Evolutionary conservation across 306 rosid genomes (phyloP).

Genomic region (Betula pendula): DNA sequence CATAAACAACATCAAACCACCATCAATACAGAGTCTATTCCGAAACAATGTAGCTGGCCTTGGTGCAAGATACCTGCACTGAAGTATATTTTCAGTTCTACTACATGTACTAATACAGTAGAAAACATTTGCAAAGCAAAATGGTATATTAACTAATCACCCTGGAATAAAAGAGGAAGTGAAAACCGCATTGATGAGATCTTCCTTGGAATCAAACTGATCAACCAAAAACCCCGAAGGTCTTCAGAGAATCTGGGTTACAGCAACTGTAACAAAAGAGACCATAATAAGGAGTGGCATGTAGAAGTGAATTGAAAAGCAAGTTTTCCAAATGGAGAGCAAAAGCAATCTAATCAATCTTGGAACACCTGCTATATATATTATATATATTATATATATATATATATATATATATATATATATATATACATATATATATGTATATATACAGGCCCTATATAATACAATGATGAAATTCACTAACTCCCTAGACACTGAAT

Average conservation of each 20-base stretch:
- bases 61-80: conserved; percentile 83
- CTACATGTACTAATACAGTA: conserved; percentile 12
- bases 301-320: conserved; percentile 1
- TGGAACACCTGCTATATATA: too few species aligned
- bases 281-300: conserved; percentile 8
- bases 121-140: conserved; percentile 22
- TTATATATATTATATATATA: too few species aligned
- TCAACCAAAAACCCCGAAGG: conserved; percentile 94
- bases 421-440: too few species aligned
- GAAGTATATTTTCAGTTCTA: conserved; percentile 16
- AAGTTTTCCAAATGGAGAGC: background rate
- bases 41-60: conserved; percentile 84
- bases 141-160: conserved; percentile 50
- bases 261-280: conserved; percentile 70
- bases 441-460: too few species aligned
- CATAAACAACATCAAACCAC: conserved; percentile 93
- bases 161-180: conserved; percentile 99
- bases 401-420: too few species aligned
- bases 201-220: conserved; percentile 93
- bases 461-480: too few species aligned
- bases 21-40: conserved; percentile 87
- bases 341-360: background rate
- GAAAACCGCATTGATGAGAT: conserved; percentile 91
- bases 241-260: conserved; percentile 87
- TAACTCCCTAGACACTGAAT: too few species aligned